A percentile compares a stretch with the other conserved stretches of the same genome.
Conservation (phyloP, 208 protist species). For the Leptomonas seymouri region DNA sequence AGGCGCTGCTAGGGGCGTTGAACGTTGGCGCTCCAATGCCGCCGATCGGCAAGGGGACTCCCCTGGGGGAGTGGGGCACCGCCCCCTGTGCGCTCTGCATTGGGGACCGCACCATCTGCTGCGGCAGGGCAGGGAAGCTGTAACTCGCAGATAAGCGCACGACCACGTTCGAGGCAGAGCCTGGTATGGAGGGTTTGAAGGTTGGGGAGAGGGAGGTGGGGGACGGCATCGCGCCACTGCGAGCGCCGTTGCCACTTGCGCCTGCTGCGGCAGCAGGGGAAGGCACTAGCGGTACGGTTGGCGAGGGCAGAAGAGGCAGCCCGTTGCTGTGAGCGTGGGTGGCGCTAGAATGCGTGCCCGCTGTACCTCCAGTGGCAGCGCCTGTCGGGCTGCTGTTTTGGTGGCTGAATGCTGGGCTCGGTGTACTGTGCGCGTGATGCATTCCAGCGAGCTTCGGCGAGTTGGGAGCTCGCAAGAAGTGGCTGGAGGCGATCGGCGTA, state of each 20-base stretch:
- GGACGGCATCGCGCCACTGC: not conserved
- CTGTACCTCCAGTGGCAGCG: not conserved
- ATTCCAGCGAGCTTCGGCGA: conserved; percentile 15
- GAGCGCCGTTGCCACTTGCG: not conserved
- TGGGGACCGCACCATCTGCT: conserved; percentile 32
- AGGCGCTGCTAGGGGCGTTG: not conserved
- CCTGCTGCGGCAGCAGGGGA: not conserved
- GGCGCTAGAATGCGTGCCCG: not conserved
- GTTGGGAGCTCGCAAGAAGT: conserved; percentile 19
- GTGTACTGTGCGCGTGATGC: conserved; percentile 14
- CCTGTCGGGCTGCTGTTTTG: not conserved
- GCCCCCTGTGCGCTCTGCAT: conserved; percentile 10
- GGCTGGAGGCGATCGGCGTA: conserved; percentile 22
- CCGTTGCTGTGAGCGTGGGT: not conserved
- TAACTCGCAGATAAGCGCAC: conserved; percentile 37
- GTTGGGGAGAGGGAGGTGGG: conserved; percentile 8
- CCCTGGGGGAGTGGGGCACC: not conserved
- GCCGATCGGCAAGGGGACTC: not conserved
- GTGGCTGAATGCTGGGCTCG: not conserved
- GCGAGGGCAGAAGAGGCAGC: not conserved
- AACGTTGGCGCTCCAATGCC: not conserved
- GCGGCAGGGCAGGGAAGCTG: conserved; percentile 33
- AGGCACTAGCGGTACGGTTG: not conserved
- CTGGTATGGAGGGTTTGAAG: conserved; percentile 9
- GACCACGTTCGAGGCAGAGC: conserved; percentile 27